Base-by-base conservation (phyloP, 192 early-diverging fungal species). In the Dimargaris xerosporica region DNA sequence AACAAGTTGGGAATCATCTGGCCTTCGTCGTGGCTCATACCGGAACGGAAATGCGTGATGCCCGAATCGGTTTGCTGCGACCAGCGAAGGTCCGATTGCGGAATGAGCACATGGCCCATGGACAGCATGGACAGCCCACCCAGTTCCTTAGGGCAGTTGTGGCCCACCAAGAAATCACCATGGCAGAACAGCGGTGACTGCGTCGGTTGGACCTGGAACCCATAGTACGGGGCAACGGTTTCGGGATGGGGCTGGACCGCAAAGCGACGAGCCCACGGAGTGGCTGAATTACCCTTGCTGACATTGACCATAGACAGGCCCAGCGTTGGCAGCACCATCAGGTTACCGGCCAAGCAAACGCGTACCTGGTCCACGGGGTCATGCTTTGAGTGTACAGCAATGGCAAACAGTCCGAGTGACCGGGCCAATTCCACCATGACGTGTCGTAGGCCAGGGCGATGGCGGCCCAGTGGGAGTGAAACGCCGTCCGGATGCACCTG, bases 51-150 rank as follows among this genome's bases (percentile, higher is more conserved):
- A 64, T 99, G 96, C 31, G 94, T 93, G 63, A 96, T 93, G 16
- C 93, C 93, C 0, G 86, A 86, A 66, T 96, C 93, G 11, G 96
- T 99, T 71, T 96, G 94, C 66, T 93, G 89, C 26, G 88, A 88
- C 93, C 94, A 99, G 25, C 94, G 82, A 65, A 96, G 67, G 71
- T 99, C 96, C 11, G 89, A 91, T 71, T 96, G 91, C 39, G 96
- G 96, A 64, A 99, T 96, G 55, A 99, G 75, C 7, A 99, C 92
- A 58, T 99, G 94, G 51, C 96, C 96, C 96, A 99, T 99, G 15
- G 91, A 94, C 48, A 99, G 76, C 96, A 99, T 99, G 61, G 93
- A 93, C 29, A 99, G 78, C 44, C 96, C 96, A 69, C 96, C 94
- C 47, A 98, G 75, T 75, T 94, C 93, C 76, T 91, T 92, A 12